Conservation (phyloP, 768 basidiomycete species). For the Coprinellus micaceus region DNA sequence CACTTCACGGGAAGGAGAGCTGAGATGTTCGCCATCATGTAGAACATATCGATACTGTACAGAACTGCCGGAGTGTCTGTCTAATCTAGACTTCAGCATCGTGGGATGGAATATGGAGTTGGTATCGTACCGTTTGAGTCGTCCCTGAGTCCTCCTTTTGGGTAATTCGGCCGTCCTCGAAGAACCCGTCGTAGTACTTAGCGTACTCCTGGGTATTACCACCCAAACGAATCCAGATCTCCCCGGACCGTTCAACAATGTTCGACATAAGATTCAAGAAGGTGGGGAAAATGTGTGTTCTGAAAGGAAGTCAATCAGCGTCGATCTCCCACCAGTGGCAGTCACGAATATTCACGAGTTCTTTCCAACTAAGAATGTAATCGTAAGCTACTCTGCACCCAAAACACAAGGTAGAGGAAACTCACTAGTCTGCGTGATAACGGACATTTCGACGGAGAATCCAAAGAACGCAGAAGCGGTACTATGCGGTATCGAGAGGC, state of each 20-base stretch:
- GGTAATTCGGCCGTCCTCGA: neutral
- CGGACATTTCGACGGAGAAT: slow-evolving; percentile 61
- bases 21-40: slow-evolving; percentile 63
- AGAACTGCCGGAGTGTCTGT: slow-evolving; percentile 69
- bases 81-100: slow-evolving; percentile 19
- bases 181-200: neutral
- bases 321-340: neutral
- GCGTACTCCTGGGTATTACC: slow-evolving; percentile 79
- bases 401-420: slow-evolving; percentile 7
- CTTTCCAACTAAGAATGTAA: slow-evolving; percentile 37
- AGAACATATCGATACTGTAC: slow-evolving; percentile 63
- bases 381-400: neutral
- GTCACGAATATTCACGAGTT: slow-evolving; percentile 33
- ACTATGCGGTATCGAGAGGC: slow-evolving; percentile 11
- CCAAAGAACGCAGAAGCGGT: slow-evolving; percentile 38
- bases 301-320: neutral
- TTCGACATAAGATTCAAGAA: slow-evolving; percentile 79
- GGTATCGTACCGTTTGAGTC: slow-evolving; percentile 37
- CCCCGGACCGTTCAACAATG: slow-evolving; percentile 59
- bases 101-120: neutral
- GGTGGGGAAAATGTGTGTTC: slow-evolving; percentile 45
- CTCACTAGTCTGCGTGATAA: slow-evolving; percentile 54
- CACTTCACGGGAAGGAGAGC: slow-evolving; percentile 58
- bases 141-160: slow-evolving; percentile 6
- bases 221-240: slow-evolving; percentile 64